phyloP scores from a whole-genome alignment of 352 stramenopile genomes.

The Phytophthora megakarya region DNA sequence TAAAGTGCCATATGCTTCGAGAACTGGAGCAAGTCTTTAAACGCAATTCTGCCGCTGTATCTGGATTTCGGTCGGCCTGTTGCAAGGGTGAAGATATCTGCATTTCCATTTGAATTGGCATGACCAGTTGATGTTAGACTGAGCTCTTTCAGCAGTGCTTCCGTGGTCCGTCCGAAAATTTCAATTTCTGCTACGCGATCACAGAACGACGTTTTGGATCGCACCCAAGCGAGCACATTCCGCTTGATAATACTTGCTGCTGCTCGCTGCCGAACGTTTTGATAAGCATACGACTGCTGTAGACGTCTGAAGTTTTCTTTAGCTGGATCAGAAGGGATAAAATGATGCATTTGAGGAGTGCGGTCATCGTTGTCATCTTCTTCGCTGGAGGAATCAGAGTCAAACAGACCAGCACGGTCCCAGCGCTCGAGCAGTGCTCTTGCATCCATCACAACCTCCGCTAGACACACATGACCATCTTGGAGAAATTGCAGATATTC shows the following conservation, averaged over 20 bases:
- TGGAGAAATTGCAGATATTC: constrained; percentile 63
- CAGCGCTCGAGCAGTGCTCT: constrained; percentile 55
- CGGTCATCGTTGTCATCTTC: constrained; percentile 37
- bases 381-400: constrained; percentile 45
- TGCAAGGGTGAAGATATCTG: constrained; percentile 50
- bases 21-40: constrained; percentile 66
- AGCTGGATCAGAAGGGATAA: background rate
- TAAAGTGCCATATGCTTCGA: constrained; percentile 73
- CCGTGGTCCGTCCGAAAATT: constrained; percentile 63
- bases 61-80: constrained; percentile 25
- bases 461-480: constrained; percentile 59
- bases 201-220: constrained; percentile 53
- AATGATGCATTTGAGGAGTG: background rate
- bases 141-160: constrained; percentile 55
- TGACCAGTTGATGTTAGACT: constrained; percentile 23
- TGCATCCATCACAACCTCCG: constrained; percentile 55
- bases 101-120: background rate
- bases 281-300: constrained; percentile 59
- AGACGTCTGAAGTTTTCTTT: constrained; percentile 19
- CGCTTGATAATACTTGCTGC: constrained; percentile 68
- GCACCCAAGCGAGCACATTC: constrained; percentile 55
- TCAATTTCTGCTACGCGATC: constrained; percentile 66
- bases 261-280: constrained; percentile 57
- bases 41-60: constrained; percentile 46
- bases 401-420: constrained; percentile 61